Evolutionary conservation across 2,329 filamentous ascomycete species (phyloP).

Genomic region (Colletotrichum sp.): DNA sequence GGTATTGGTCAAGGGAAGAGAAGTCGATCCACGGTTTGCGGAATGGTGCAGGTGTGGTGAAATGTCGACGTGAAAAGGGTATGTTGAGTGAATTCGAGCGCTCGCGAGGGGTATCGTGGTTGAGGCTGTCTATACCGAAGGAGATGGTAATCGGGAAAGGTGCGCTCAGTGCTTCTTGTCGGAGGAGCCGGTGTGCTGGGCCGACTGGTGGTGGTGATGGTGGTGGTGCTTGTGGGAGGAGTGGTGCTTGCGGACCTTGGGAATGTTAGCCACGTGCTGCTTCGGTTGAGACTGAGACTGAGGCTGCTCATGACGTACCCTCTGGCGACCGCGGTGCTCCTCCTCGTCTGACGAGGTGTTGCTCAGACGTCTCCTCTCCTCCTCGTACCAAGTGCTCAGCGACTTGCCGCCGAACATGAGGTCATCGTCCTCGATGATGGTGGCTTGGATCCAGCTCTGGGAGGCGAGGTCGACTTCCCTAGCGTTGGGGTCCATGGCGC

Average conservation of each 20-base stretch:
- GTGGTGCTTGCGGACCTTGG: slow-evolving; percentile 20
- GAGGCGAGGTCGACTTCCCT: slow-evolving; percentile 37
- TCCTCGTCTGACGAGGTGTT: slow-evolving; percentile 42
- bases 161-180: slow-evolving; percentile 20
- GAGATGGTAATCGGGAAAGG: neutral
- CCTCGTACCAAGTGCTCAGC: slow-evolving; percentile 64
- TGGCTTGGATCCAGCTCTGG: slow-evolving; percentile 56
- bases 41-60: neutral
- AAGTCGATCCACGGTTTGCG: slow-evolving; percentile 1
- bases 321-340: slow-evolving; percentile 42
- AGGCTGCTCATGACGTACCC: slow-evolving; percentile 28
- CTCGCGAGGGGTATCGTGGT: slow-evolving; percentile 18
- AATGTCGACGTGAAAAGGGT: slow-evolving; percentile 14
- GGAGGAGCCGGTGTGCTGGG: slow-evolving; percentile 8
- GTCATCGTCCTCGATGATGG: slow-evolving; percentile 65
- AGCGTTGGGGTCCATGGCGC: slow-evolving; percentile 35
- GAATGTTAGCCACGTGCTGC: neutral
- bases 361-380: slow-evolving; percentile 54
- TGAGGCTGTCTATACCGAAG: slow-evolving; percentile 13
- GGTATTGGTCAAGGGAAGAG: slow-evolving; percentile 2
- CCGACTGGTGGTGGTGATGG: slow-evolving; percentile 10
- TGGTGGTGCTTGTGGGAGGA: slow-evolving; percentile 18
- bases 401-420: slow-evolving; percentile 66
- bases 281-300: neutral
- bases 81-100: slow-evolving; percentile 15